Base-by-base conservation (phyloP, 345 rosid genomes). In the Clarkia xantiana region DNA sequence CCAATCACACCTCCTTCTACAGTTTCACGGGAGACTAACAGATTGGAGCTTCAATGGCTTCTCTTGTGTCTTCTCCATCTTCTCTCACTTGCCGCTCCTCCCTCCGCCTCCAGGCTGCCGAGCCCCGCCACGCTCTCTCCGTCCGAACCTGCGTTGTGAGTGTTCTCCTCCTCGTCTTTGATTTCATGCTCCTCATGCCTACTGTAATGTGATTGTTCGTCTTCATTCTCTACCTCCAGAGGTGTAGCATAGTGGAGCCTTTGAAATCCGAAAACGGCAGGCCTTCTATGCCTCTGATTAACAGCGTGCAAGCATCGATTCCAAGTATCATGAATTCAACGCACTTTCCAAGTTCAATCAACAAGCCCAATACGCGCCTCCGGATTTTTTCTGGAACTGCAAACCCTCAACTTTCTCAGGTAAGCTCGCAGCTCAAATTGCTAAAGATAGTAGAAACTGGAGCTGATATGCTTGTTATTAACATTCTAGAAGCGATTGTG, bases 381-480 rank as follows among this genome's bases (percentile, higher is more conserved):
- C 87, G 95, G 49, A 76, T 86, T 18, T 90, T 90, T 45, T 86
- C 95, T 11, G 97, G 97, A 66, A 86, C 97, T 13, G 88, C 97
- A 18, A 90, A 90, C 66, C 81, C 86, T 44, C 68, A 86, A n/a
- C 86, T 90, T 20, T 72, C 97, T 57, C 94, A 86, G 86, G 97
- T 90, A 42, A 11, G 19, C 18, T 5, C 36, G 8, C 36, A 29
- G 36, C 6, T 10, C 36, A 29, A 29, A 29, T 10, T 25, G 15
- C 47, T 16, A 5, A 11, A 40, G 36, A 1, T 29, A 29, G 36
- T 29, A 0, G 36, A 29, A 29, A 29, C 1, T 29, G 36, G 36
- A 29, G 9, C 36, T 29, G 2, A 29, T 29, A 29, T 29, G 36
- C 36, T 29, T 29, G 36, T 10, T 29, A 29, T 3, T 29, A 29